Base-by-base conservation (phyloP, 129 eudicot species). In the Artemisia argyi region DNA sequence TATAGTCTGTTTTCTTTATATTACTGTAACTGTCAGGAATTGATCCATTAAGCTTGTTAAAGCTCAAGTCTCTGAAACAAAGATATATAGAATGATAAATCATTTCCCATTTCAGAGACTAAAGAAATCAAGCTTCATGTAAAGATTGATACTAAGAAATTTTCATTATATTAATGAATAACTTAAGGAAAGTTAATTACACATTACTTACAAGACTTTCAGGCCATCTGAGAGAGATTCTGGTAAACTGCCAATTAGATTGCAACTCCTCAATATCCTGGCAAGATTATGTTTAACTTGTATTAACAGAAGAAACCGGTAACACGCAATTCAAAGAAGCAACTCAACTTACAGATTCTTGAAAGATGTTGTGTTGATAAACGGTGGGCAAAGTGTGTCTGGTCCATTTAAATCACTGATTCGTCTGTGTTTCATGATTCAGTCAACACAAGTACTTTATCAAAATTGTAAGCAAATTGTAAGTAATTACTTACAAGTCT, bases 371-470 rank as follows among this genome's bases (percentile, higher is more conserved):
- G 30, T 19, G 24, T 51, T 61, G 17, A 52, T 55, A 52, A 89
- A 84, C 14, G 74, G 80, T 32, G 92, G 96, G 57, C 84, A 82
- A 72, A 68, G 62, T 12, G 89, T 53, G 28, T 44, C 79, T 19
- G 78, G 79, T 62, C 92, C 92, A 16, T 55, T 80, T 79, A 86
- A 78, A 71, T 89, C 90, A 18, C 96, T 89, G 65, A 89, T 86
- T 73, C 90, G 80, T 84, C 92, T 89, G 89, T 73, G 80, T 7
- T 30, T 26, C 69, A 17, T 72, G 42, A 72, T 72, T 57, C 44
- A 59, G 30, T 51, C 14, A 24, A 46, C 35, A 24, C 28, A 9
- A 51, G 6, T 35, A 39, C 1, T 20, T 1, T 42, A 87, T 83
- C 51, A 82, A 89, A 79, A 47, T 19, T 24, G 32, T 14, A 55